Base-by-base conservation (phyloP, 495 filamentous ascomycete genomes). In the Glutinoglossum americanum region DNA sequence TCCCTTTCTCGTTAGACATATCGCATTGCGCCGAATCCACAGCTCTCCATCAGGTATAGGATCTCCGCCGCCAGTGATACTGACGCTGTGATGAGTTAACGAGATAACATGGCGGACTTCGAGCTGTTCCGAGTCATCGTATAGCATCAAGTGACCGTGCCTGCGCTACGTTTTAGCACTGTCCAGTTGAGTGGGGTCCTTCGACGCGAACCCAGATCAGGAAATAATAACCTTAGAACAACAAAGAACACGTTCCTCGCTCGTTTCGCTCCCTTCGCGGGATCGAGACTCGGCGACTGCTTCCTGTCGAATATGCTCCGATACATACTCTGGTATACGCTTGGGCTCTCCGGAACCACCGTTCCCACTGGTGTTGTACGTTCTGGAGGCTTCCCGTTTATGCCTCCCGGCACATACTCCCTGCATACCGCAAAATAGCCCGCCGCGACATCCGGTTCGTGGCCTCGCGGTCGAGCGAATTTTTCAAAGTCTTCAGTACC, bases 291-390 rank as follows among this genome's bases (percentile, higher is more conserved):
- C 2, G 76, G 67, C 1, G 62, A 68, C 59, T 76, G 72, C 62
- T 85, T 90, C 53, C 92, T 78, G 60, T 97, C 90, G 65, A 98
- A 98, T 49, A 98, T 79, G 68, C 85, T 93, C 62, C 89, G 74
- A 67, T 97, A 97, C 92, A 98, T 95, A 66, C 83, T 80, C 75
- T 97, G 93, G 64, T 97, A 96, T 28, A 98, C 89, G 63, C 87
- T 93, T 41, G 84, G 87, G 66, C 87, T 93, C 60, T 87, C 85
- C 10, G 82, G 69, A 30, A 80, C 72, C 49, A 79, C 73, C 54
- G 81, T 80, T 13, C 85, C 87, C 9, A 85, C 78, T 11, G 89
- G 87, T 1, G 87, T 92, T 39, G 80, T 82, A 56, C 89, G 76
- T 67, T 95, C 89, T 60, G 88, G 89, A 3, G 89, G 90, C 69